Percentiles rank a stretch among this genome's conserved stretches.
phyloP scores from a whole-genome alignment of 306 rosid genomes.

The Sicyos edulis region DNA sequence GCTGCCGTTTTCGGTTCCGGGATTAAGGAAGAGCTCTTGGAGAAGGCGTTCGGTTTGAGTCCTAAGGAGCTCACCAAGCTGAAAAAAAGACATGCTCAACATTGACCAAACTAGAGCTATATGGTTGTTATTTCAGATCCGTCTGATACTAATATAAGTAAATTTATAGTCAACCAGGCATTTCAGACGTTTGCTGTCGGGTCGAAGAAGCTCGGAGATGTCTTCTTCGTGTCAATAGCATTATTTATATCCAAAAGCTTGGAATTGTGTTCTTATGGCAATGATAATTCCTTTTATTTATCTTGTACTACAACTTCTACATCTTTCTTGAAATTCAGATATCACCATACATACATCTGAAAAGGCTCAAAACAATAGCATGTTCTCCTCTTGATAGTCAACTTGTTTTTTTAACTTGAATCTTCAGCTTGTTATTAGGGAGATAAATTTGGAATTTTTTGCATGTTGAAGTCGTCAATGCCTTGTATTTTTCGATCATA shows the following conservation, averaged over 20 bases:
- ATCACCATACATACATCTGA: not conserved
- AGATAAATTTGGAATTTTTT: not conserved
- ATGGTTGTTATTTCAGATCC: not conserved
- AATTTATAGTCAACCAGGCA: not conserved
- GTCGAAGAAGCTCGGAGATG: not conserved
- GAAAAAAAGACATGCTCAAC: conserved; percentile 47
- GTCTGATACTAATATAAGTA: not conserved
- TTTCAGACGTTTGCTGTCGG: not conserved
- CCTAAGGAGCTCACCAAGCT: conserved; percentile 53
- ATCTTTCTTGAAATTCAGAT: not conserved
- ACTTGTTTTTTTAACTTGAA: not conserved
- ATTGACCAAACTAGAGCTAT: conserved; percentile 2
- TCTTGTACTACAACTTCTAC: not conserved
- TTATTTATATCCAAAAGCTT: not conserved
- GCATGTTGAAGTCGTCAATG: not conserved
- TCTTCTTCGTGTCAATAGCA: not conserved
- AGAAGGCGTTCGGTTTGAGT: conserved; percentile 78
- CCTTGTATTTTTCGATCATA: not conserved
- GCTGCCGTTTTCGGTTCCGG: conserved; percentile 70
- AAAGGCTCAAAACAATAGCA: not conserved
- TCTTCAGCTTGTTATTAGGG: not conserved
- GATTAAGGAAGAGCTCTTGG: conserved; percentile 63
- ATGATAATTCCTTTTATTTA: not conserved
- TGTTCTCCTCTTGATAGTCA: not conserved
- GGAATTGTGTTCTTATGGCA: not conserved